These are phyloP conservation scores for Pleurozium schreberi DNA, from an alignment of 225 moss, liverwort and hornwort species.

Conservation along the genomic window DNA sequence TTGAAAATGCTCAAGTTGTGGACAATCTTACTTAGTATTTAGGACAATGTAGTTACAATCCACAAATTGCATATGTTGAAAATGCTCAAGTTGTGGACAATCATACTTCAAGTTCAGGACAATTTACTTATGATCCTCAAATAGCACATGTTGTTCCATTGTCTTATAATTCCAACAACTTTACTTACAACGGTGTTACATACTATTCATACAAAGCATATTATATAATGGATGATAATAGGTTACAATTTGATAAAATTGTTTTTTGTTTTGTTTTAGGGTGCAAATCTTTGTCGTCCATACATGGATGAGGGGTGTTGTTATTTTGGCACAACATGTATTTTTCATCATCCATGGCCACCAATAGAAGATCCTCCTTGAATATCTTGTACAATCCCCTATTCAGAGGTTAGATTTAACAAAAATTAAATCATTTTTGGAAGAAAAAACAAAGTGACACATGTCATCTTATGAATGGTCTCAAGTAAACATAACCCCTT, in stretches of 20 bases:
- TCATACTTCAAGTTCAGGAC: neutral
- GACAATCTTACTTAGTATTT: too few relatives aligned
- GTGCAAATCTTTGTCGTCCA: neutral
- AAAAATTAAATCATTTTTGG: too few relatives aligned
- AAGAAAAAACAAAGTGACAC: too few relatives aligned
- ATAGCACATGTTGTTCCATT: neutral
- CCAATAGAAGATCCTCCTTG: neutral
- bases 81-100: neutral
- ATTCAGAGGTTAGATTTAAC: too few relatives aligned
- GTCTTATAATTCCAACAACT: too few relatives aligned
- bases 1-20: too few relatives aligned
- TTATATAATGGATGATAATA: neutral
- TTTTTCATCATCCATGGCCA: neutral
- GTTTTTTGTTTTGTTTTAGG: neutral
- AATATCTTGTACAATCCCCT: neutral
- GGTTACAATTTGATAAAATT: neutral
- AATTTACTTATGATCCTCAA: neutral
- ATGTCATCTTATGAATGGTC: too few relatives aligned
- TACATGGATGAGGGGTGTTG: neutral
- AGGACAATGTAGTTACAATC: too few relatives aligned
- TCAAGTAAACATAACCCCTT: too few relatives aligned
- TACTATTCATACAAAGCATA: neutral
- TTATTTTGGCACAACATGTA: neutral
- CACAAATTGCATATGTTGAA: too few relatives aligned
- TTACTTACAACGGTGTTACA: neutral